phyloP scores from a whole-genome alignment of 2,329 filamentous ascomycete genomes.

The Nectriaceae sp. region DNA sequence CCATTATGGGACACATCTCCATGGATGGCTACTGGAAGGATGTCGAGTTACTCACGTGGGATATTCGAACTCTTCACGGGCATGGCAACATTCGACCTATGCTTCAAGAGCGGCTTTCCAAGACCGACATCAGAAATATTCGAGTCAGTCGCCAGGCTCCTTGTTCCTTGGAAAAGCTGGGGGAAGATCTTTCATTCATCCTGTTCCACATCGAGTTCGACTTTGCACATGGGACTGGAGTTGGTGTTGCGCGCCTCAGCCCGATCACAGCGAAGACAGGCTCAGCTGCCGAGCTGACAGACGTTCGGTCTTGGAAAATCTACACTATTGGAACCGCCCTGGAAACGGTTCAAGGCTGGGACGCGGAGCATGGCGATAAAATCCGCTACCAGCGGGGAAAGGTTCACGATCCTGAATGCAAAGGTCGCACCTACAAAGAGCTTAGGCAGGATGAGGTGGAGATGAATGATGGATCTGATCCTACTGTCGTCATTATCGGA shows the following conservation, averaged over 20 bases:
- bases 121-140: slow-evolving; percentile 2
- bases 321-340: slow-evolving; percentile 3
- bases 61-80: slow-evolving; percentile 1
- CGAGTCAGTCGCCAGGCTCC: background rate
- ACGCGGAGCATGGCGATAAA: slow-evolving; percentile 3
- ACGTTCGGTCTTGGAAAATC: slow-evolving; percentile 2
- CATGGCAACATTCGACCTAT: slow-evolving; percentile 2
- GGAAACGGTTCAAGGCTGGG: slow-evolving; percentile 5
- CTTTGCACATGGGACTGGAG: slow-evolving; percentile 4
- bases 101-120: slow-evolving; percentile 4
- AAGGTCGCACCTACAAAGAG: slow-evolving; percentile 1
- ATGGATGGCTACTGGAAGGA: slow-evolving; percentile 7
- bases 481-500: slow-evolving; percentile 2
- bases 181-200: slow-evolving; percentile 3
- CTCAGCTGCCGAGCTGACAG: slow-evolving; percentile 1
- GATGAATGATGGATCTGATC: background rate
- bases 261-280: background rate
- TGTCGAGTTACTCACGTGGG: slow-evolving; percentile 6
- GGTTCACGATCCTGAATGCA: slow-evolving; percentile 2
- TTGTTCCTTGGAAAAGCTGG: background rate
- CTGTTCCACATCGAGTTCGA: slow-evolving; percentile 4
- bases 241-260: slow-evolving; percentile 5
- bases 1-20: background rate
- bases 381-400: slow-evolving; percentile 2
- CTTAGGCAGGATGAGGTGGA: slow-evolving; percentile 2